Evolutionary conservation across 2,329 filamentous ascomycete genomes (phyloP).

Genomic region (Alternaria angustiovoidea): DNA sequence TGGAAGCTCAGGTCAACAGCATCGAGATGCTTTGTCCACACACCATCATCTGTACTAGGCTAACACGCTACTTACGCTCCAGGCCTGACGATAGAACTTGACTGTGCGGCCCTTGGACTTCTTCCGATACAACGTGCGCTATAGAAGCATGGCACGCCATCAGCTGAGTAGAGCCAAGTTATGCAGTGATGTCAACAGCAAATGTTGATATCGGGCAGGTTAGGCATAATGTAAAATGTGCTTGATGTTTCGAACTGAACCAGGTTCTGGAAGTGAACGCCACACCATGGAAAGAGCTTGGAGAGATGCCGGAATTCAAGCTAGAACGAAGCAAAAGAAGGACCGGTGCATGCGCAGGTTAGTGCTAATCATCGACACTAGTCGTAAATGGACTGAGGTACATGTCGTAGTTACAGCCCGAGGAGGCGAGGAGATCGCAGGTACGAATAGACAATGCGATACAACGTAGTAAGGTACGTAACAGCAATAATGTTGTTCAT

Average conservation of each 20-base stretch:
- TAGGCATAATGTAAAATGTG: neutral
- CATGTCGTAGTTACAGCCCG: neutral
- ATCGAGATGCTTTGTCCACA: neutral
- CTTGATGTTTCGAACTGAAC: neutral
- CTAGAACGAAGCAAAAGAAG: neutral
- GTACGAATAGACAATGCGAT: neutral
- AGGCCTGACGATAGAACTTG: neutral
- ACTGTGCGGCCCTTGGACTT: neutral
- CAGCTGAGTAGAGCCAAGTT: neutral
- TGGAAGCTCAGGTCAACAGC: neutral
- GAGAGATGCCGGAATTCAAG: neutral
- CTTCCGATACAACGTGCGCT: neutral
- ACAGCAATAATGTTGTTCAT: neutral
- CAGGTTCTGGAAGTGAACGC: neutral
- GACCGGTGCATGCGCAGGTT: neutral
- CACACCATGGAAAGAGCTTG: neutral
- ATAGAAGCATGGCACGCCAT: neutral
- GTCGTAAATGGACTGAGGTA: neutral
- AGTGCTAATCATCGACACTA: neutral
- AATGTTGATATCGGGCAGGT: neutral
- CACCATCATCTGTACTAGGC: neutral
- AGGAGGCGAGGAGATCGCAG: neutral
- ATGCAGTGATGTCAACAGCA: neutral
- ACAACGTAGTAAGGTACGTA: neutral
- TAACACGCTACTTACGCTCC: neutral